phyloP scores from a whole-genome alignment of 345 rosid genomes.

The Eucalyptus erythrocorys region DNA sequence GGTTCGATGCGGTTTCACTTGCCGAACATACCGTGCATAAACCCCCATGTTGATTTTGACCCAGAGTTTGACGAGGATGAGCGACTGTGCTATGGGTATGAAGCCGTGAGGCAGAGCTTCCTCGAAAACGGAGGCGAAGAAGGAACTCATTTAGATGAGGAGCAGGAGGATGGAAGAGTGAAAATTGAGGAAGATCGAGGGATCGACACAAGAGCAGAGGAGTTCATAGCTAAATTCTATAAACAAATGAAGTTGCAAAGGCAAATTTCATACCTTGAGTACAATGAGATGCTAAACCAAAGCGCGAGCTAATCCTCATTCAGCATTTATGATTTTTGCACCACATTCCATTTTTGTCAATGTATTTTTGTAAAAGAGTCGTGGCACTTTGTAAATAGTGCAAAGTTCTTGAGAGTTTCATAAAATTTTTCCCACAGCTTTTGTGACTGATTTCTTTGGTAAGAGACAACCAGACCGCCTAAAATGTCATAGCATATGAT shows the following conservation, averaged over 20 bases:
- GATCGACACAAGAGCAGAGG: constrained; percentile 74
- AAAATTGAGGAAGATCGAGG: constrained; percentile 23
- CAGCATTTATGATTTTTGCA: neutral
- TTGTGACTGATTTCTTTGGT: neutral
- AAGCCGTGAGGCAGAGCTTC: constrained; percentile 5
- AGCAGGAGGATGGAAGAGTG: neutral
- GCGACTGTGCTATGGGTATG: neutral
- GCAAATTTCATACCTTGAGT: constrained; percentile 52
- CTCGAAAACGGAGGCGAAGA: neutral
- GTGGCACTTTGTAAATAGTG: neutral
- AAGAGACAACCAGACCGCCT: neutral
- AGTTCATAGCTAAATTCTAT: constrained; percentile 68
- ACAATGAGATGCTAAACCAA: constrained; percentile 13
- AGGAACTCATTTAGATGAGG: neutral
- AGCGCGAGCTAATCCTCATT: neutral
- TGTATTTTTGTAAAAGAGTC: neutral
- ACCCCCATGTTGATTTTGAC: constrained; percentile 39
- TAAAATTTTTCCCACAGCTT: neutral
- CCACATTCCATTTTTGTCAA: neutral
- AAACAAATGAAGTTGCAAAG: constrained; percentile 69
- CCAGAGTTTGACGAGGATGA: constrained; percentile 24
- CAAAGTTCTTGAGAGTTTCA: neutral
- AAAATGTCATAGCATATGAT: neutral
- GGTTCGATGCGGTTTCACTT: constrained; percentile 34
- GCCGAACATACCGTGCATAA: constrained; percentile 52